Percentiles rank a stretch among this genome's conserved stretches.
Evolutionary conservation across 768 basidiomycete species (phyloP).

Genomic region (Lactarius tabidus): DNA sequence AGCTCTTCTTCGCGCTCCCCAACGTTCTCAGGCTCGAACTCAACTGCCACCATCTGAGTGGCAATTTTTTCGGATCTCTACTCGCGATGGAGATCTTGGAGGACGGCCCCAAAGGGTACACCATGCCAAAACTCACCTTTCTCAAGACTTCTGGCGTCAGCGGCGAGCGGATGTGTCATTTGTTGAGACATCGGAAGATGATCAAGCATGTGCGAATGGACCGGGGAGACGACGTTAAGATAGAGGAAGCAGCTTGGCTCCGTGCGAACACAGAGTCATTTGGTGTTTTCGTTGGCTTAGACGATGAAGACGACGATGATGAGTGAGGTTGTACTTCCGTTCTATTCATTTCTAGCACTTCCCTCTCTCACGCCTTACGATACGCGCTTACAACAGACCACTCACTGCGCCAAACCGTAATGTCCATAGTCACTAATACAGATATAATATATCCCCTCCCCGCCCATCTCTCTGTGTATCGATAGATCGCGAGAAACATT

Average conservation of each 20-base stretch:
- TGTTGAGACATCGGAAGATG: constrained; percentile 46
- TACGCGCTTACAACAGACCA: constrained; percentile 5
- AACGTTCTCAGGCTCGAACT: constrained; percentile 45
- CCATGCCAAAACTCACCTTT: constrained; percentile 49
- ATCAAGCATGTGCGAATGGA: constrained; percentile 46
- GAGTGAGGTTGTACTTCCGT: neutral
- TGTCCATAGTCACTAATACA: constrained; percentile 19
- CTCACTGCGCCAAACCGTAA: neutral
- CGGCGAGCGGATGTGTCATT: constrained; percentile 39
- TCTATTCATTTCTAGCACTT: neutral
- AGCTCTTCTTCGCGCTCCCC: constrained; percentile 45
- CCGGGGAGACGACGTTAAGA: constrained; percentile 39
- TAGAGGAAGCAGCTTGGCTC: constrained; percentile 49
- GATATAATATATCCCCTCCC: constrained; percentile 17
- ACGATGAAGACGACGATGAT: constrained; percentile 41
- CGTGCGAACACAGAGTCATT: constrained; percentile 46
- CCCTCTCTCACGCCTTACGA: neutral
- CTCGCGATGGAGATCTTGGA: constrained; percentile 4
- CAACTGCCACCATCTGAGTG: constrained; percentile 34
- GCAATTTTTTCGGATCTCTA: constrained; percentile 30
- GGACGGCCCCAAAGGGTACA: constrained; percentile 24
- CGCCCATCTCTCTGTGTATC: neutral
- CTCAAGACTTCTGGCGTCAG: constrained; percentile 45
- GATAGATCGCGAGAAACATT: neutral
- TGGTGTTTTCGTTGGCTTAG: constrained; percentile 51